A percentile compares a stretch with the other conserved stretches of the same genome.
Conservation (phyloP, 2,329 filamentous ascomycete species). For the Cytospora piceicola region DNA sequence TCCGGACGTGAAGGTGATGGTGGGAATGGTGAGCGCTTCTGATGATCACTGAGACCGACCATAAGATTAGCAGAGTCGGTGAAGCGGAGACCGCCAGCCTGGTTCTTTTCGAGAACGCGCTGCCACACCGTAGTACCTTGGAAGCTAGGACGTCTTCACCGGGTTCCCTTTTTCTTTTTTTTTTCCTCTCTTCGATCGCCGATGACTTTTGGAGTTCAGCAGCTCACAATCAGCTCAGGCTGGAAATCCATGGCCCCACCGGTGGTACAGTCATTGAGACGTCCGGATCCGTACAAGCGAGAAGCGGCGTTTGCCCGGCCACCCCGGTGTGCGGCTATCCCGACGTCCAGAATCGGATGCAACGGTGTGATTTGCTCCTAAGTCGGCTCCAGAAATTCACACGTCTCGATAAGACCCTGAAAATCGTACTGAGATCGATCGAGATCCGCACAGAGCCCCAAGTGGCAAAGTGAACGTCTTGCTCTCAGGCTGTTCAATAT, state of each 20-base stretch:
- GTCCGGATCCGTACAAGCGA: not conserved
- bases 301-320: not conserved
- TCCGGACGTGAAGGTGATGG: too few relatives aligned
- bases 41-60: not conserved
- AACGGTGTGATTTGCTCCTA: not conserved
- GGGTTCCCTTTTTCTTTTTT: not conserved
- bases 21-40: too few relatives aligned
- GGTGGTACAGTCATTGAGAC: not conserved
- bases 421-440: constrained; percentile 18
- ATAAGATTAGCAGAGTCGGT: not conserved
- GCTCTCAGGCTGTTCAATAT: not conserved
- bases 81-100: not conserved
- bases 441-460: constrained; percentile 6
- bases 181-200: not conserved
- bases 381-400: not conserved
- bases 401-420: constrained; percentile 7
- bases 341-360: not conserved
- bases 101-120: not conserved
- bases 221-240: not conserved
- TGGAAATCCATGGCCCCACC: not conserved
- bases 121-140: not conserved
- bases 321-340: not conserved
- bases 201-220: not conserved
- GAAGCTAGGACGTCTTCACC: not conserved
- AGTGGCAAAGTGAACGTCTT: too few relatives aligned